phyloP scores from a whole-genome alignment of 257 asterid genomes.

The Solanum clarkiae region DNA sequence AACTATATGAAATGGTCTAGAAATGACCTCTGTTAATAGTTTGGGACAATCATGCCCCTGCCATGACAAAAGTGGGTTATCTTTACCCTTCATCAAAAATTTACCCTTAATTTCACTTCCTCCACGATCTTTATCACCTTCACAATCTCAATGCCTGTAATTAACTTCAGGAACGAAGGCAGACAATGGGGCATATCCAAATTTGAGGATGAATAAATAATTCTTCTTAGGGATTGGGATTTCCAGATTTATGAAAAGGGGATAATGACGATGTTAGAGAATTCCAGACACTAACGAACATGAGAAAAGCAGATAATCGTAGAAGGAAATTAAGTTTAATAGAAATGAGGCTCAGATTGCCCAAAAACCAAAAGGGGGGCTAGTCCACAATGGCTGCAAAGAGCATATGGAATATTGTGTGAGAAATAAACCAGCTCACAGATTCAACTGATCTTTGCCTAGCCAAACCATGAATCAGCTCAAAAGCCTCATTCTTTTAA shows the following conservation, averaged over 20 bases:
- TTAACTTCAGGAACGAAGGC: neutral
- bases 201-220: neutral
- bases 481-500: neutral
- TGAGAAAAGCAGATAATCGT: neutral
- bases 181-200: neutral
- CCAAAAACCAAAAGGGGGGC: neutral
- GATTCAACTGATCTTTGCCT: neutral
- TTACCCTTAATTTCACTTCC: neutral
- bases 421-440: neutral
- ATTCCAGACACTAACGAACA: neutral
- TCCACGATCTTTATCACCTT: neutral
- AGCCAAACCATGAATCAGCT: neutral
- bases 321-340: neutral
- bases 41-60: neutral
- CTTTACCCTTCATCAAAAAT: neutral
- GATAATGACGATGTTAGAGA: neutral
- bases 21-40: neutral
- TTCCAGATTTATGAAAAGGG: neutral
- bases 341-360: neutral
- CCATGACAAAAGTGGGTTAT: neutral
- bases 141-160: neutral
- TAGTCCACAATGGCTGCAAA: neutral
- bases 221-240: neutral
- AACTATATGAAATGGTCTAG: neutral
- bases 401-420: neutral